phyloP scores from a whole-genome alignment of 2,329 filamentous ascomycete species.

The Penicillium brasilianum region DNA sequence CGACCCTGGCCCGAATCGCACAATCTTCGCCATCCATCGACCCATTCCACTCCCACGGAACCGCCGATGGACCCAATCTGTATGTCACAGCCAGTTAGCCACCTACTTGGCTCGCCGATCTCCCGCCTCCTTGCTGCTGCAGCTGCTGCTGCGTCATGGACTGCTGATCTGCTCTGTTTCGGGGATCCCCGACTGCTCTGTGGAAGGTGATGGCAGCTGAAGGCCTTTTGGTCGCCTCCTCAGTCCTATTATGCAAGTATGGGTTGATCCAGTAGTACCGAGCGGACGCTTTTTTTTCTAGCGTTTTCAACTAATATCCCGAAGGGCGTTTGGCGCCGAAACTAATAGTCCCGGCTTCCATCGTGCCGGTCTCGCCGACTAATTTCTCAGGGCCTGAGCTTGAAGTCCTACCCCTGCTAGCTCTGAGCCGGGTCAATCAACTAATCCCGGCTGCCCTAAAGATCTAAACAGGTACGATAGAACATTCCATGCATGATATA shows the following conservation, averaged over 20 bases:
- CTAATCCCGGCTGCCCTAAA: not conserved
- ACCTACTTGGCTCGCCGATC: conserved; percentile 24
- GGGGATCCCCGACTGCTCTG: not conserved
- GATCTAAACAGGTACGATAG: not conserved
- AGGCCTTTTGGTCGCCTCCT: not conserved
- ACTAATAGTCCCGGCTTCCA: not conserved
- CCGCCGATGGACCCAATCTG: not conserved
- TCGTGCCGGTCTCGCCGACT: not conserved
- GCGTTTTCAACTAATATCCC: not conserved
- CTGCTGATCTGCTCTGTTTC: conserved; percentile 20
- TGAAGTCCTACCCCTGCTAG: not conserved
- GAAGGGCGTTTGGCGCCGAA: not conserved
- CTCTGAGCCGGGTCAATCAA: not conserved
- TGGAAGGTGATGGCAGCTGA: not conserved
- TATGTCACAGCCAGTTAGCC: conserved; percentile 6
- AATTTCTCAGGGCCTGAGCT: not conserved
- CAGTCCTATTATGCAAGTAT: not conserved
- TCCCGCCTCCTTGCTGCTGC: conserved; percentile 31
- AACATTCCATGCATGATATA: conserved; percentile 9
- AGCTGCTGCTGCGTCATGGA: conserved; percentile 6
- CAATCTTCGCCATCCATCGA: not conserved
- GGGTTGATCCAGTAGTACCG: not conserved
- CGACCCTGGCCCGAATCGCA: not conserved
- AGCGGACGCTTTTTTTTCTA: not conserved
- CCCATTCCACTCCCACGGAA: conserved; percentile 6